Conservation (phyloP, 2,329 filamentous ascomycete genomes). For the Cladophialophora bantiana region DNA sequence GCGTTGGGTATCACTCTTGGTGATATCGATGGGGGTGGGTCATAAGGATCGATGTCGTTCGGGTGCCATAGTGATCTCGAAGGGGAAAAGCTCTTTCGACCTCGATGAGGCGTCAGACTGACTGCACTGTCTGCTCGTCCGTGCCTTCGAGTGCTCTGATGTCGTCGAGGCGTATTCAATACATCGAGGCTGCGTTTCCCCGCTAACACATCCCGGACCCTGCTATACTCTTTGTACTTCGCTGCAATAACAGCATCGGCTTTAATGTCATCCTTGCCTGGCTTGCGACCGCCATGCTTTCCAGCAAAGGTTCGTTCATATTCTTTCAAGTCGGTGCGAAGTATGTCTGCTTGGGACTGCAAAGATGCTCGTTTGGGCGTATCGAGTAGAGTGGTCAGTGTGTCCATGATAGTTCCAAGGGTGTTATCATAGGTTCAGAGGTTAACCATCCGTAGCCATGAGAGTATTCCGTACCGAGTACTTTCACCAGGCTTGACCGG, state of each 20-base stretch:
- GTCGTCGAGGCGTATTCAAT: constrained; percentile 44
- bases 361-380: constrained; percentile 35
- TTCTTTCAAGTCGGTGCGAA: constrained; percentile 55
- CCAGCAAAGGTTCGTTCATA: constrained; percentile 56
- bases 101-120: constrained; percentile 31
- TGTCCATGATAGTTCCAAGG: constrained; percentile 20
- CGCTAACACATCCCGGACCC: constrained; percentile 46
- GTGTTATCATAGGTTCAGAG: background rate
- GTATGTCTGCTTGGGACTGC: constrained; percentile 42
- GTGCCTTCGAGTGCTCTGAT: constrained; percentile 15
- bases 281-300: constrained; percentile 53
- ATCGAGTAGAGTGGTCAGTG: constrained; percentile 30
- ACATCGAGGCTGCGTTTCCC: constrained; percentile 42
- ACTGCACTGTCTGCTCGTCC: constrained; percentile 35
- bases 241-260: constrained; percentile 52
- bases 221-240: constrained; percentile 58
- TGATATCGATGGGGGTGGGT: constrained; percentile 48
- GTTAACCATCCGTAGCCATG: background rate
- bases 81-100: constrained; percentile 42
- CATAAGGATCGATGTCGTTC: constrained; percentile 53
- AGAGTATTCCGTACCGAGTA: background rate
- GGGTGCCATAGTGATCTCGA: constrained; percentile 49
- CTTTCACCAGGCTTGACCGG: background rate
- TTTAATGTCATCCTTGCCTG: constrained; percentile 57
- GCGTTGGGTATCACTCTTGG: constrained; percentile 45